These are phyloP conservation scores for Pyrenochaeta sp. DNA, from an alignment of 2,329 filamentous ascomycete genomes.

Conservation along the genomic window DNA sequence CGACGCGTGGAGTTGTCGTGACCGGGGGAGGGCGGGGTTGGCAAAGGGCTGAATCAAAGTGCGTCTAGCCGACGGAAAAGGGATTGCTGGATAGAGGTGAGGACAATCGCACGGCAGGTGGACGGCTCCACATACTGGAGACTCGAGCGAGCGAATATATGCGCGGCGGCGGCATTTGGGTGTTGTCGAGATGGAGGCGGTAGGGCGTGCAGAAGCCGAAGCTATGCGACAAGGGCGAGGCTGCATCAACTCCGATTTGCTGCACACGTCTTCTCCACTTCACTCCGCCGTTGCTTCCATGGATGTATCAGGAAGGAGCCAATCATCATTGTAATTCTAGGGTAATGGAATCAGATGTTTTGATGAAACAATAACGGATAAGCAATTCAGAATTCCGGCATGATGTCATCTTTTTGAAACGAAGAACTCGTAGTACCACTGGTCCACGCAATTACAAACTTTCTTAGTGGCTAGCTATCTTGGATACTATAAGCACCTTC, in stretches of 20 bases:
- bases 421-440: too few species aligned
- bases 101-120: constrained; percentile 34
- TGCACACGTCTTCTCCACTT: neutral
- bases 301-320: neutral
- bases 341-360: too few species aligned
- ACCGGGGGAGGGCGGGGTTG: constrained; percentile 15
- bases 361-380: too few species aligned
- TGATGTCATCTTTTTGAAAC: too few species aligned
- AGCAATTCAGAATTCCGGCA: too few species aligned
- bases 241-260: constrained; percentile 10
- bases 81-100: constrained; percentile 32
- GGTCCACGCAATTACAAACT: too few species aligned
- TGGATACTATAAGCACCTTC: too few species aligned
- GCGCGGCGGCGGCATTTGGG: constrained; percentile 34
- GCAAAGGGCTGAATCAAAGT: constrained; percentile 2
- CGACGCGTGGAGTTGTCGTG: constrained; percentile 23
- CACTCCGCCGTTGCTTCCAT: neutral
- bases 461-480: too few species aligned
- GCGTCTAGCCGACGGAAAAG: constrained; percentile 10
- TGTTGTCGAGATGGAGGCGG: constrained; percentile 4
- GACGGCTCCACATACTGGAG: constrained; percentile 40
- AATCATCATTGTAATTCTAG: too few species aligned
- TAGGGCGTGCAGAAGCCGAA: constrained; percentile 20
- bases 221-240: constrained; percentile 15
- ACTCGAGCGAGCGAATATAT: constrained; percentile 24